These are phyloP conservation scores for Phyllosticta citribraziliensis DNA, from an alignment of 2,329 filamentous ascomycete genomes.

Conservation along the genomic window DNA sequence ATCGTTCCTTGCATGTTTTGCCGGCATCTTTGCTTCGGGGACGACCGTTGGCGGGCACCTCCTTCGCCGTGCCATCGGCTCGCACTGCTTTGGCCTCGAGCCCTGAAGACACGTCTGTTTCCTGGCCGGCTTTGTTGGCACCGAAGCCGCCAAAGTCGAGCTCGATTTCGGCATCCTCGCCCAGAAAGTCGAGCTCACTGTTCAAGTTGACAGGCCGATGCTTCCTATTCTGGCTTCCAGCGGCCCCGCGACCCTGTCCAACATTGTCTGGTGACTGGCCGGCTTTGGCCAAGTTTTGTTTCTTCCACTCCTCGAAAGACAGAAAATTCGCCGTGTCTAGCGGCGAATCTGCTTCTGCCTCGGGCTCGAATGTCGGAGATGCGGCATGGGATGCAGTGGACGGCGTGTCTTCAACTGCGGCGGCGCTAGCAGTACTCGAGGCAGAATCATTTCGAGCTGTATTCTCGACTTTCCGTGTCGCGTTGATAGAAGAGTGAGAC, in stretches of 20 bases:
- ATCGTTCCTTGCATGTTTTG: conserved; percentile 94
- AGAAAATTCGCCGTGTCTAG: conserved; percentile 75
- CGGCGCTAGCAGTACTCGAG: not conserved
- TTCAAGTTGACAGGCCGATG: conserved; percentile 45
- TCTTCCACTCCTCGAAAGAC: conserved; percentile 98
- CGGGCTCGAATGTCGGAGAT: conserved; percentile 22
- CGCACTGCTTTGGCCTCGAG: not conserved
- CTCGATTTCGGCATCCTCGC: conserved; percentile 82
- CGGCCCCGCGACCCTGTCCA: conserved; percentile 44
- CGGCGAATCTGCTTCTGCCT: conserved; percentile 53
- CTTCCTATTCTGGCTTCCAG: conserved; percentile 40
- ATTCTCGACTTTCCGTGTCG: not conserved
- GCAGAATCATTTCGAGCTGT: not conserved
- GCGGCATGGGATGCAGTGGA: not conserved
- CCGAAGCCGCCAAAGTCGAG: conserved; percentile 58
- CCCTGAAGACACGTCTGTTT: not conserved
- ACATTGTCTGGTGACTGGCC: conserved; percentile 67
- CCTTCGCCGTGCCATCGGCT: conserved; percentile 11
- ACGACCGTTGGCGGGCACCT: conserved; percentile 23
- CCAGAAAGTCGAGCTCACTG: conserved; percentile 66
- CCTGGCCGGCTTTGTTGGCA: conserved; percentile 13
- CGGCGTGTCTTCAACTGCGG: not conserved
- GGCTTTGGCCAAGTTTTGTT: conserved; percentile 75
- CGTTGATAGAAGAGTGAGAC: not conserved
- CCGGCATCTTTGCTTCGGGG: conserved; percentile 80